A percentile compares a stretch with the other conserved stretches of the same genome.
Conservation (phyloP, 176 grass and related monocot genomes). For the Pontederia crassipes region DNA sequence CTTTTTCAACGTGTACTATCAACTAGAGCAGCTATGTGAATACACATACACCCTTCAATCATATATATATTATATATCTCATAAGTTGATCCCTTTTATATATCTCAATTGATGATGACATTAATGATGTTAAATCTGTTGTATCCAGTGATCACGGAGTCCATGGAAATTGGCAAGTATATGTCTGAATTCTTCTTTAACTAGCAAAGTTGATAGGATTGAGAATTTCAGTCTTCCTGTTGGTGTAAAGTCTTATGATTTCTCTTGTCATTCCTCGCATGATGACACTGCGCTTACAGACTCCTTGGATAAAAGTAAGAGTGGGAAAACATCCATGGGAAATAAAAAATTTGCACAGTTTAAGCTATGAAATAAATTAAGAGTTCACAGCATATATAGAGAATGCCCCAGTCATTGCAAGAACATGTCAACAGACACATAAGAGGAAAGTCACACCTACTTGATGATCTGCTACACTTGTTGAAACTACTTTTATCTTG, state of each 20-base stretch:
- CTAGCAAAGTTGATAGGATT: conserved; percentile 29
- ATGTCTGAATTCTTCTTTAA: neutral
- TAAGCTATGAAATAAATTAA: no score
- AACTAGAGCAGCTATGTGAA: no score
- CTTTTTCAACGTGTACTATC: no score
- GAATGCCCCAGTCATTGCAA: no score
- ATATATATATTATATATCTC: no score
- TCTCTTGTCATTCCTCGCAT: conserved; percentile 14
- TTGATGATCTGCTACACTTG: conserved; percentile 97
- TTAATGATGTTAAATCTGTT: no score
- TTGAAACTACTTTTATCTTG: conserved; percentile 93
- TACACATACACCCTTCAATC: no score
- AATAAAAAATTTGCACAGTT: conserved; percentile 17
- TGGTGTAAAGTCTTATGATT: conserved; percentile 60
- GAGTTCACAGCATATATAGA: no score
- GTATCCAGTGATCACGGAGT: no score
- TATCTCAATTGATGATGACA: no score
- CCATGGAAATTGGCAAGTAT: no score
- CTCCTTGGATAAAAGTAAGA: conserved; percentile 18
- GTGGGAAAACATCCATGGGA: conserved; percentile 19
- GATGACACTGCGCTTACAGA: conserved; percentile 3
- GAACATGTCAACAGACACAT: conserved; percentile 8
- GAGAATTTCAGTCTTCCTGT: conserved; percentile 59
- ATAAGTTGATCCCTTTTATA: no score
- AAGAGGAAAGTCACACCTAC: conserved; percentile 96